Evolutionary conservation across 2,329 filamentous ascomycete genomes (phyloP).

Genomic region (Penicillium sp.): DNA sequence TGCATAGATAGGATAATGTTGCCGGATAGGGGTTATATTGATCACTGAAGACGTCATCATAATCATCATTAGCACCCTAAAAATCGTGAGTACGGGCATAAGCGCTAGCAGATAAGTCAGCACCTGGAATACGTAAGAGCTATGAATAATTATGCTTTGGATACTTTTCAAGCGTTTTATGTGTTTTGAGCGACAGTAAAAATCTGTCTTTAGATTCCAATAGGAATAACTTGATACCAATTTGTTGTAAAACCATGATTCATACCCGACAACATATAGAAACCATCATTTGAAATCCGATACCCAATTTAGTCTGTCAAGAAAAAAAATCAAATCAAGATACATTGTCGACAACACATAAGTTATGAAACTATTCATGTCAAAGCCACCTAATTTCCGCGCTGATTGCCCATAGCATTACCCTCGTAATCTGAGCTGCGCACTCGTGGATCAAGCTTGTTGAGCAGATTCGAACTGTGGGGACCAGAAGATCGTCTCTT

Average conservation of each 20-base stretch:
- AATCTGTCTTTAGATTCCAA: too few species aligned
- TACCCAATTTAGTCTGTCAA: background rate
- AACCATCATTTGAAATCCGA: background rate
- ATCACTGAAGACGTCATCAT: too few species aligned
- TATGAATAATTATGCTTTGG: too few species aligned
- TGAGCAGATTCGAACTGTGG: slow-evolving; percentile 47
- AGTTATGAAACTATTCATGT: background rate
- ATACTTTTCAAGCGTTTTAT: too few species aligned
- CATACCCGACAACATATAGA: background rate
- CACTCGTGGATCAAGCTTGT: slow-evolving; percentile 38
- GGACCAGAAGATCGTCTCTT: slow-evolving; percentile 34
- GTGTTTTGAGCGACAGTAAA: too few species aligned
- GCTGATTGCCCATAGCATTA: slow-evolving; percentile 10
- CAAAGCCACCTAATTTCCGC: slow-evolving; percentile 12
- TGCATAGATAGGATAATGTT: background rate
- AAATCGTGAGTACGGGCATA: too few species aligned
- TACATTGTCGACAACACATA: too few species aligned
- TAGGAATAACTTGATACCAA: too few species aligned
- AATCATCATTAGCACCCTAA: too few species aligned
- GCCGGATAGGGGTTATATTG: too few species aligned
- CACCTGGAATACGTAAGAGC: too few species aligned
- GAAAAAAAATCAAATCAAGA: background rate
- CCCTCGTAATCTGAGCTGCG: slow-evolving; percentile 12
- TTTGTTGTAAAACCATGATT: background rate
- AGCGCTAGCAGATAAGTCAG: too few species aligned